phyloP scores from a whole-genome alignment of 2,329 filamentous ascomycete species.

The Talaromyces sp. region DNA sequence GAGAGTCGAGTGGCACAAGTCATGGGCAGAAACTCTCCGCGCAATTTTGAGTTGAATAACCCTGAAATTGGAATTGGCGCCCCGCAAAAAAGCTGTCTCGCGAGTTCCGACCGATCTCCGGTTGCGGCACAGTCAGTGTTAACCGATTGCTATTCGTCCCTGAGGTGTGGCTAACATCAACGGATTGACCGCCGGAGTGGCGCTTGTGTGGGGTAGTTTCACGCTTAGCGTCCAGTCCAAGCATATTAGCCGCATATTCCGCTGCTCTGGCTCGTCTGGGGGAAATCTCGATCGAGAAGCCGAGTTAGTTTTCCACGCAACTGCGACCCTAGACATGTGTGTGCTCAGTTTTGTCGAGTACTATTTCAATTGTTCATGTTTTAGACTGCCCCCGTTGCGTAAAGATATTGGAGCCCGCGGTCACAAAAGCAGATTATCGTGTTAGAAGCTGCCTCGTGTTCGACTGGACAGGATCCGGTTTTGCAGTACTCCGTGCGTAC shows the following conservation, averaged over 20 bases:
- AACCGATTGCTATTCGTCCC: background rate
- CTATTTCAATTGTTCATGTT: too few species aligned
- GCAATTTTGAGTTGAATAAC: background rate
- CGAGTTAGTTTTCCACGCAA: background rate
- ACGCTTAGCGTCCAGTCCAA: background rate
- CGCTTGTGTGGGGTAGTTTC: background rate
- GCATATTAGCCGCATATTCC: background rate
- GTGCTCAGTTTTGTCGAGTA: background rate
- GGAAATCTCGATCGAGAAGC: background rate
- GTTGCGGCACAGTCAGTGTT: background rate
- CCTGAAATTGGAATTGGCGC: background rate
- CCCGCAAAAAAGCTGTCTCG: background rate
- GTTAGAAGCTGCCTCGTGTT: background rate
- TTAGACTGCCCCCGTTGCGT: background rate
- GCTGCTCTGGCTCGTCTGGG: background rate
- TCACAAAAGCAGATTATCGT: background rate
- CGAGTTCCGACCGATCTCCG: background rate
- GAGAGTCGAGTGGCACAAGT: background rate
- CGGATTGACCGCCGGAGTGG: too few species aligned
- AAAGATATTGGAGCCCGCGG: background rate
- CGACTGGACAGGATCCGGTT: background rate
- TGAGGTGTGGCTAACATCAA: background rate
- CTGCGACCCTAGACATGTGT: background rate
- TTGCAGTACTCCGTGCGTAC: background rate
- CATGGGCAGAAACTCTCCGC: background rate